These are phyloP conservation scores for Chaetomium olivaceum DNA, from an alignment of 2,329 filamentous ascomycete genomes.

Conservation along the genomic window DNA sequence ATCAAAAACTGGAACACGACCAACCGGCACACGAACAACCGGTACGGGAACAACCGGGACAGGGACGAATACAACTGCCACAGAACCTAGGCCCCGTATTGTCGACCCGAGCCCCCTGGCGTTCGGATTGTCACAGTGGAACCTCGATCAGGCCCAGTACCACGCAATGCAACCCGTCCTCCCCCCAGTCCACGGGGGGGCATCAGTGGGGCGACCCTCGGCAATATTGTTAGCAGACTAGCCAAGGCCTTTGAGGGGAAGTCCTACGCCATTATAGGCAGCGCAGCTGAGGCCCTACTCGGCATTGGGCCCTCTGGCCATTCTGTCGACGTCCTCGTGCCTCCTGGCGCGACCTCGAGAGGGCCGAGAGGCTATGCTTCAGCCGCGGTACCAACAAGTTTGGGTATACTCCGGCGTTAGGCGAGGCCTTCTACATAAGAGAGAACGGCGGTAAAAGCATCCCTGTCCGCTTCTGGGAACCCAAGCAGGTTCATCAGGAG, in stretches of 20 bases:
- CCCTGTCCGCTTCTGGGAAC: neutral
- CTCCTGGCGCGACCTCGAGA: neutral
- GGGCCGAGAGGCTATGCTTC: neutral
- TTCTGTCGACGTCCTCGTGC: neutral
- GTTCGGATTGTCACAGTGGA: neutral
- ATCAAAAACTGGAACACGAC: too few species aligned
- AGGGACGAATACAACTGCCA: neutral
- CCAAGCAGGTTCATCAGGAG: neutral
- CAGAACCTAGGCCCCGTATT: neutral
- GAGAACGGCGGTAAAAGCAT: too few species aligned
- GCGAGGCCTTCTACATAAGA: neutral
- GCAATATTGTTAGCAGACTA: neutral
- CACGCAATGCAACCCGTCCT: too few species aligned
- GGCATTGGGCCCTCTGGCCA: neutral
- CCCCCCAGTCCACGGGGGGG: neutral
- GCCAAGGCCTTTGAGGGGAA: neutral
- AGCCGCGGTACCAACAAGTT: neutral
- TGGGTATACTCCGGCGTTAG: neutral
- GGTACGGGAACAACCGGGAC: neutral
- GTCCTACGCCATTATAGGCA: neutral
- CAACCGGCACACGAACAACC: too few species aligned
- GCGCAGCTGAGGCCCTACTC: neutral
- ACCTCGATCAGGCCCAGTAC: neutral
- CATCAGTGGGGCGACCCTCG: neutral
- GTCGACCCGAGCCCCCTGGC: too few species aligned